Conservation (phyloP, 2,329 filamentous ascomycete species). For the Lasiodiplodia theobromae region DNA sequence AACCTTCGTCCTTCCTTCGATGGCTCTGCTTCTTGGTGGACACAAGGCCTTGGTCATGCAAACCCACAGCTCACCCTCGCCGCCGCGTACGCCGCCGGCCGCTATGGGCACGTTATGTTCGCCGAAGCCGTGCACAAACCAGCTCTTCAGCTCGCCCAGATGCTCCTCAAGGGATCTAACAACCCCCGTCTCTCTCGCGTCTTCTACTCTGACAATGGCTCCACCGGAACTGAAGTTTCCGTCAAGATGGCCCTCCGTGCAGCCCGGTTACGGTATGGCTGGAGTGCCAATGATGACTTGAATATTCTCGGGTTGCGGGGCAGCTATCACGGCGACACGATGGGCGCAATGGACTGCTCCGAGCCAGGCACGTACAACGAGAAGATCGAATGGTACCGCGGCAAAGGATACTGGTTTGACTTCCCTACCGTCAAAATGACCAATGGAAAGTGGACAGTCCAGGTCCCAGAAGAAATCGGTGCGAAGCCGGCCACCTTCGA, state of each 20-base stretch:
- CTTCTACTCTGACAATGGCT: constrained; percentile 86
- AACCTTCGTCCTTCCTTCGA: constrained; percentile 75
- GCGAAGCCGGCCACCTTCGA: constrained; percentile 43
- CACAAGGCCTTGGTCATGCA: constrained; percentile 82
- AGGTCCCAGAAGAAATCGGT: not conserved
- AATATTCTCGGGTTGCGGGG: constrained; percentile 78
- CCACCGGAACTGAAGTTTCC: constrained; percentile 83
- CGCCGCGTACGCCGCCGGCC: constrained; percentile 80
- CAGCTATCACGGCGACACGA: constrained; percentile 87
- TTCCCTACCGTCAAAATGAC: constrained; percentile 75
- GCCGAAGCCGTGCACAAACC: constrained; percentile 81
- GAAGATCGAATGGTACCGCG: constrained; percentile 85
- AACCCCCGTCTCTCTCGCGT: constrained; percentile 74
- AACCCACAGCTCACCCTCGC: constrained; percentile 75
- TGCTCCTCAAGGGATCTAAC: constrained; percentile 63
- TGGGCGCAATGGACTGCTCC: constrained; percentile 85
- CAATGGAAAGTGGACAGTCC: constrained; percentile 65
- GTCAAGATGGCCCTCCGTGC: constrained; percentile 85
- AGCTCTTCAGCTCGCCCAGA: constrained; percentile 72
- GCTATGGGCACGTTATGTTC: constrained; percentile 91
- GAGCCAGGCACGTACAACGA: constrained; percentile 81
- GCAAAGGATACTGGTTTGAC: constrained; percentile 81
- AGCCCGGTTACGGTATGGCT: constrained; percentile 70
- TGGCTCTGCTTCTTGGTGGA: constrained; percentile 91
- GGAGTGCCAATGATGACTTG: constrained; percentile 65